A percentile compares a stretch with the other conserved stretches of the same genome.
Evolutionary conservation across 371 early-diverging fungal species (phyloP).

Genomic region (Massospora cicadina): DNA sequence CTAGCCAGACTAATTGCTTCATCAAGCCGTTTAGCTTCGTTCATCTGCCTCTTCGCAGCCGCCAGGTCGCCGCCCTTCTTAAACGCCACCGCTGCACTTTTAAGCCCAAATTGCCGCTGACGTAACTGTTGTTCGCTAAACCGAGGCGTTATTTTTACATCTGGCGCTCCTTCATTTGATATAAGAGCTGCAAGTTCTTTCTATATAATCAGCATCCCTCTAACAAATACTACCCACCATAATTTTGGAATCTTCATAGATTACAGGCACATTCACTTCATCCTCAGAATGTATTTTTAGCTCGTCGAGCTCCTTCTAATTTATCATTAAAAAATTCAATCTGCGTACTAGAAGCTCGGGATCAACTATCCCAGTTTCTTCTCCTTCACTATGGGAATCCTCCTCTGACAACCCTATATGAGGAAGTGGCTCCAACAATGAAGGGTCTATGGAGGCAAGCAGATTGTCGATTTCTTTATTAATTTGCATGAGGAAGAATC

Average conservation of each 20-base stretch:
- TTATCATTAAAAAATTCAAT: not conserved
- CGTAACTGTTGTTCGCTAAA: not conserved
- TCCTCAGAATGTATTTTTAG: not conserved
- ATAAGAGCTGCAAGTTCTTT: not conserved
- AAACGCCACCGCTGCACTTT: not conserved
- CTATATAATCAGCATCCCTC: not conserved
- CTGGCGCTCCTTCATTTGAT: not conserved
- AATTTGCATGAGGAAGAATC: not conserved
- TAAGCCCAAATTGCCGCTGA: conserved; percentile 2
- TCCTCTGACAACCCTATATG: not conserved
- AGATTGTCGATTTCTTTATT: not conserved
- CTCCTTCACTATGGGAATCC: not conserved
- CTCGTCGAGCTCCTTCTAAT: not conserved
- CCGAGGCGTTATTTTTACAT: not conserved
- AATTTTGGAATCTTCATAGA: not conserved
- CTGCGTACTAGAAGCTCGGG: not conserved
- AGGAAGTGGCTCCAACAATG: not conserved
- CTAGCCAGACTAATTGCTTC: not conserved
- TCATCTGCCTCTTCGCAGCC: not conserved
- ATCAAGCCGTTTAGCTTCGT: not conserved
- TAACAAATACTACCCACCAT: not conserved
- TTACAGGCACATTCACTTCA: not conserved
- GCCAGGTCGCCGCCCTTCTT: not conserved
- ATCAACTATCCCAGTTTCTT: not conserved
- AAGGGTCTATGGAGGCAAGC: not conserved